Percentiles rank a stretch among this genome's conserved stretches.
phyloP scores from a whole-genome alignment of 208 protist species.

The Leptomonas pyrrhocoris region DNA sequence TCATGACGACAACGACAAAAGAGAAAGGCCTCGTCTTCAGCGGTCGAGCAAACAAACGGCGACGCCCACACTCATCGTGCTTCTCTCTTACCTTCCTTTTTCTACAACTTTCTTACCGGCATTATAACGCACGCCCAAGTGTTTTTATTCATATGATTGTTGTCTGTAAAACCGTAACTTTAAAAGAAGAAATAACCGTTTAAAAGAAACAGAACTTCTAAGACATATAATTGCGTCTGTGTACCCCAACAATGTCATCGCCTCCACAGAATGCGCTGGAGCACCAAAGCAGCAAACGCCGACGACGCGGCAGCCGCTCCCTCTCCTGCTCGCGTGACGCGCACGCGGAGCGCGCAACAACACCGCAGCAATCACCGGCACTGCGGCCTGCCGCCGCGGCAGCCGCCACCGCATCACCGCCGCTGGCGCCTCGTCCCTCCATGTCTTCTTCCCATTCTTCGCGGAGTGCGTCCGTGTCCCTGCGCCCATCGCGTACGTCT shows the following conservation, averaged over 20 bases:
- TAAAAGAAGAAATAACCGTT: no score
- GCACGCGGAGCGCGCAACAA: neutral
- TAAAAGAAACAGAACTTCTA: no score
- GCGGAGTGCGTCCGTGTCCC: neutral
- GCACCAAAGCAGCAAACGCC: neutral
- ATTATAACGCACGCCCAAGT: no score
- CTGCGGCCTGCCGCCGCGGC: slow-evolving; percentile 1
- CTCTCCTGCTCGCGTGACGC: slow-evolving; percentile 6
- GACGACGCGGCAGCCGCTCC: slow-evolving; percentile 14
- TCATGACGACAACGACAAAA: no score
- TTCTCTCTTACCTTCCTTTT: no score
- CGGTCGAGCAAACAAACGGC: no score
- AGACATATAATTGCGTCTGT: neutral
- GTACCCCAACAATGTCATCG: neutral
- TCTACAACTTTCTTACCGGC: no score
- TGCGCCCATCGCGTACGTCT: neutral
- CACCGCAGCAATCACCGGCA: slow-evolving; percentile 12
- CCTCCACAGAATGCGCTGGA: neutral
- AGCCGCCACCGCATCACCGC: no score
- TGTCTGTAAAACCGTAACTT: no score
- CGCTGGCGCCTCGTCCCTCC: neutral
- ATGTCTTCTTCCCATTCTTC: neutral
- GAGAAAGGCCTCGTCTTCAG: no score
- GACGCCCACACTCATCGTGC: no score
- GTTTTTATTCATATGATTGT: no score